A percentile compares a stretch with the other conserved stretches of the same genome.
Evolutionary conservation across 176 grass and related monocot genomes (phyloP).

Genomic region (Rhynchospora breviuscula): DNA sequence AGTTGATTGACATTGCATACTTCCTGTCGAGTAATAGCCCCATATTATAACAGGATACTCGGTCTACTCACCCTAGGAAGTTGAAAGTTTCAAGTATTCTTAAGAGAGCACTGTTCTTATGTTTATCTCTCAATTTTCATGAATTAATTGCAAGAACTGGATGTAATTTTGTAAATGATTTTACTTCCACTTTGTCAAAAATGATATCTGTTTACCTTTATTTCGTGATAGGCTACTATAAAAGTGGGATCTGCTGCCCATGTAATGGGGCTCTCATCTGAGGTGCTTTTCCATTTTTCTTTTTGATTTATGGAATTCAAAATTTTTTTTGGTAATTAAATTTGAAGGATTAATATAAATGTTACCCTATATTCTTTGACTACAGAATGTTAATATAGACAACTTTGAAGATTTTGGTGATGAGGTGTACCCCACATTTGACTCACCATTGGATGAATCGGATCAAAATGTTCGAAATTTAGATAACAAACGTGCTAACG

Average conservation of each 20-base stretch:
- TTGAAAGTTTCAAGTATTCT: neutral
- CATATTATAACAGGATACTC: neutral
- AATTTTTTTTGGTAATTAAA: neutral
- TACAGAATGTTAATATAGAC: conserved; percentile 37
- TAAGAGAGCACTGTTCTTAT: neutral
- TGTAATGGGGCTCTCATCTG: conserved; percentile 12
- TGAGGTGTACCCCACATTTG: conserved; percentile 32
- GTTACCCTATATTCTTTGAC: neutral
- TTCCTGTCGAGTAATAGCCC: neutral
- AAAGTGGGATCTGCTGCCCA: neutral
- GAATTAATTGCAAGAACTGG: neutral
- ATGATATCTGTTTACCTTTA: neutral
- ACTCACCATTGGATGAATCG: conserved; percentile 25
- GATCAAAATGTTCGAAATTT: conserved; percentile 23
- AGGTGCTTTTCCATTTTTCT: neutral
- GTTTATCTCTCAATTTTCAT: neutral
- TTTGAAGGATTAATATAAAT: neutral
- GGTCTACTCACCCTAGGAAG: neutral
- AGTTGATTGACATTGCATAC: neutral
- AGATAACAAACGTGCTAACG: neutral
- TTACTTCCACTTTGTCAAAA: neutral
- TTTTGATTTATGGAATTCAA: neutral
- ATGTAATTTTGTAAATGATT: neutral
- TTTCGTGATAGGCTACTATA: conserved; percentile 14
- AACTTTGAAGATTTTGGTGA: conserved; percentile 45